Base-by-base conservation (phyloP, 2,329 filamentous ascomycete species). In the Chaetothyriales sp. region DNA sequence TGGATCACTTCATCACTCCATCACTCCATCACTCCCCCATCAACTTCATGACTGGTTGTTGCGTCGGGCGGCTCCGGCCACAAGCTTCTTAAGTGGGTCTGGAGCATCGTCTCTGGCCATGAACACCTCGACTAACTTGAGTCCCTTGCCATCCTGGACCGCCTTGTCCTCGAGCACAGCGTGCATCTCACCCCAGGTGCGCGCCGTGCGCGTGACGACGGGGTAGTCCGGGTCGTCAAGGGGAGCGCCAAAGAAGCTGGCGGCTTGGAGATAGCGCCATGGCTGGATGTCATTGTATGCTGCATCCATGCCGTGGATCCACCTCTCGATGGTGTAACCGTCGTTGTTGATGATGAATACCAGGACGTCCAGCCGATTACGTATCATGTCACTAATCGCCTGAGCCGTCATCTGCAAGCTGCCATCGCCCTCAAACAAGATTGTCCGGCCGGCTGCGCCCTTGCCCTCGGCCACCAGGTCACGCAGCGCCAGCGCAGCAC, bases 391-490 rank as follows among this genome's bases (percentile, higher is more conserved):
- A 9, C 75, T 74, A 2, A 85, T 66, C 55, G 83, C 80, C 60
- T 84, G 81, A 0, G 73, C 78, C 0, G 80, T 84, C 66, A 84
- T 75, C 55, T 82, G 76, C 52, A 84, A 73, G 54, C 77, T 80
- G 2, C 80, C 80, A 49, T 82, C 79, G 4, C 79, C 79, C 32
- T 79, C 53, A 79, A 70, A 70, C 0, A 82, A 65, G 5, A 81
- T 69, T 0, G 77, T 76, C 49, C 1, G 81, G 64, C 8, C 81
- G 42, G 68, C 62, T 12, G 61, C 60, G 25, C 68, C 60, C 18
- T 79, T 80, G 0, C 79, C 65, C 0, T 74, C 70, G 0, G 74
- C 73, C 5, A 64, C 59, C 2, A 72, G 60, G 51, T 80, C 76
- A 18, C 64, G 63, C 2, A 74, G 69, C 0, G 80, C 81, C 0